A percentile compares a stretch with the other conserved stretches of the same genome.
Evolutionary conservation across 208 protist species (phyloP).

Genomic region (Acanthamoeba triangularis): DNA sequence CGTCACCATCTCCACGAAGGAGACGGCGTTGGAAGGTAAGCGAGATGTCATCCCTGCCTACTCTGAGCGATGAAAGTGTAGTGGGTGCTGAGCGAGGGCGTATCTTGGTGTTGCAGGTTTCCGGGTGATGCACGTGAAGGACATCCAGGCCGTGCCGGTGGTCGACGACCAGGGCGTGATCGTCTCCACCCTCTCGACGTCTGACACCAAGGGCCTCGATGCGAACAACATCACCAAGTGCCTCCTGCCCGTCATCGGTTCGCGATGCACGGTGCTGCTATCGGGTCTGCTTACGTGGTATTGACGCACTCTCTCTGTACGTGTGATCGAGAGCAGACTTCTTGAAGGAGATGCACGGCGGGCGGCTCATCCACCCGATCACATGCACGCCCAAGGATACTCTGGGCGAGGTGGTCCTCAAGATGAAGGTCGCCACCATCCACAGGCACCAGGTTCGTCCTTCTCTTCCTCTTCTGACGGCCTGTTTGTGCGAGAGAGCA

Average conservation of each 20-base stretch:
- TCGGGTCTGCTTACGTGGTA: too few relatives aligned
- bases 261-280: neutral
- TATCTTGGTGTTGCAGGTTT: neutral
- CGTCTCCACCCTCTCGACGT: constrained; percentile 44
- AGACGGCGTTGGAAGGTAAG: neutral
- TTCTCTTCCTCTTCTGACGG: too few relatives aligned
- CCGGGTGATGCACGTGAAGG: constrained; percentile 56
- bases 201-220: constrained; percentile 30
- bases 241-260: neutral
- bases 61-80: neutral
- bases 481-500: neutral
- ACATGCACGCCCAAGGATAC: constrained; percentile 33
- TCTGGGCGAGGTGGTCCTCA: constrained; percentile 12
- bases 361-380: constrained; percentile 38
- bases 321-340: neutral
- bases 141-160: constrained; percentile 35
- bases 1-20: constrained; percentile 53
- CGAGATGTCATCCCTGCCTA: neutral
- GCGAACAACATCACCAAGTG: constrained; percentile 35
- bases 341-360: constrained; percentile 59
- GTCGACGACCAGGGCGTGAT: constrained; percentile 55
- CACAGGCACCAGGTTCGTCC: constrained; percentile 18
- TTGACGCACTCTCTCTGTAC: neutral
- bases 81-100: neutral
- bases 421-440: constrained; percentile 42